Percentiles rank a stretch among this genome's conserved stretches.
phyloP scores from a whole-genome alignment of 176 grass and related monocot genomes.

The Tillandsia leiboldiana region DNA sequence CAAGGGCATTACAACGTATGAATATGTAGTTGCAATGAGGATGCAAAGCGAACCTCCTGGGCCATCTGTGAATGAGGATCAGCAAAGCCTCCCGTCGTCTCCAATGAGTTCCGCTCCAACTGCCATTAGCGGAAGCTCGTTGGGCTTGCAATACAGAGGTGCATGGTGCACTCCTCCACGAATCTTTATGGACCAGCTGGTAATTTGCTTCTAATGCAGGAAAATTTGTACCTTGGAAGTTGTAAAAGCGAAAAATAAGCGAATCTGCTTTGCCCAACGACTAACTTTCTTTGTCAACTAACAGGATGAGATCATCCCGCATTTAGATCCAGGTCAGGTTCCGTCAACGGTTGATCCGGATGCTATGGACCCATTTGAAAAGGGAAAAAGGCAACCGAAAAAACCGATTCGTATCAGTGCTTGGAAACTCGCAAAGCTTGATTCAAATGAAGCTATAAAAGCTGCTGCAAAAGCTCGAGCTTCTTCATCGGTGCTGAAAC shows the following conservation, averaged over 20 bases:
- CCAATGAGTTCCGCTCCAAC: constrained; percentile 22
- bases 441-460: constrained; percentile 11
- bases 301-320: constrained; percentile 20
- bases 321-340: constrained; percentile 16
- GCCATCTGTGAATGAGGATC: constrained; percentile 19
- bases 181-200: constrained; percentile 19
- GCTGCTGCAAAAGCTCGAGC: constrained; percentile 19
- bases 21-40: constrained; percentile 24
- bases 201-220: neutral
- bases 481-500: constrained; percentile 18
- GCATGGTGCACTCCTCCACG: constrained; percentile 23
- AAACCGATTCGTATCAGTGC: constrained; percentile 16
- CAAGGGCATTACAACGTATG: constrained; percentile 22
- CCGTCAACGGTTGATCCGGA: constrained; percentile 23
- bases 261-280: neutral
- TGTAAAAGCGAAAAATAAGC: neutral
- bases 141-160: constrained; percentile 15
- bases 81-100: constrained; percentile 15
- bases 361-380: neutral
- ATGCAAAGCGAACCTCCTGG: constrained; percentile 14
- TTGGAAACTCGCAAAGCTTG: constrained; percentile 21
- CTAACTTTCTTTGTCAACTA: neutral
- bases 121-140: constrained; percentile 15
- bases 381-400: constrained; percentile 11
- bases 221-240: neutral